Base-by-base conservation (phyloP, 2,329 filamentous ascomycete genomes). In the Tolypocladium inflatum region DNA sequence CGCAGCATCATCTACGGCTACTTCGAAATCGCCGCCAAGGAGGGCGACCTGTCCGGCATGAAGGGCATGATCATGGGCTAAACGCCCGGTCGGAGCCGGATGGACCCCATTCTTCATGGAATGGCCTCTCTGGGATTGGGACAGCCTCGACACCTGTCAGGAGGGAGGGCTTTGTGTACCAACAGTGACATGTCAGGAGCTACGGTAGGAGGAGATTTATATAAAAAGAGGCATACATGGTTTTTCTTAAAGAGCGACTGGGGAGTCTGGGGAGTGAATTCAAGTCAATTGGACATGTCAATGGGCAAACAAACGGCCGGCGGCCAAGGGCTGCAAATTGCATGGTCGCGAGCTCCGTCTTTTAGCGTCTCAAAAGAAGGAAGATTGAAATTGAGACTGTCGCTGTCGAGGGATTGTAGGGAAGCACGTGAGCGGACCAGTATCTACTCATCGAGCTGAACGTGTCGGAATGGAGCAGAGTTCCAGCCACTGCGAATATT, bases 21-120 rank as follows among this genome's bases (percentile, higher is more conserved):
- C 80, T 99, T 99, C 70, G 94, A 99, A 76, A 99, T 99, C 70
- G 94, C 94, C 30, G 95, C 95, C 69, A 97, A 97, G 79, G 94
- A 99, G 78, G 94, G 94, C 68, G 94, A 99, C 73, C 87, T 97
- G 76, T 83, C 87, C 61, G 90, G 91, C 65, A 85, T 87, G 83
- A 86, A 87, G 75, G 85, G 85, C 58, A 86, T 87, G 83, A 81
- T 87, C 63, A 86, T 87, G 84, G 84, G 84, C 67, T 87, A 81
- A 80, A 56, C 1, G 21, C 19, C 35, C 10, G 11, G 19, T n/a
- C 55, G 30, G 26, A 56, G 21, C 7, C 42, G 19, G 30, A 45
- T 21, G 37, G 51, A 35, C 13, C 17, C 30, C 19, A 3, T 21
- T 37, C 38, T 13, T 37, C 4, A 51, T 35, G 48, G 19, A 52